Base-by-base conservation (phyloP, 2,329 filamentous ascomycete species). In the Alternaria angustiovoidea region DNA sequence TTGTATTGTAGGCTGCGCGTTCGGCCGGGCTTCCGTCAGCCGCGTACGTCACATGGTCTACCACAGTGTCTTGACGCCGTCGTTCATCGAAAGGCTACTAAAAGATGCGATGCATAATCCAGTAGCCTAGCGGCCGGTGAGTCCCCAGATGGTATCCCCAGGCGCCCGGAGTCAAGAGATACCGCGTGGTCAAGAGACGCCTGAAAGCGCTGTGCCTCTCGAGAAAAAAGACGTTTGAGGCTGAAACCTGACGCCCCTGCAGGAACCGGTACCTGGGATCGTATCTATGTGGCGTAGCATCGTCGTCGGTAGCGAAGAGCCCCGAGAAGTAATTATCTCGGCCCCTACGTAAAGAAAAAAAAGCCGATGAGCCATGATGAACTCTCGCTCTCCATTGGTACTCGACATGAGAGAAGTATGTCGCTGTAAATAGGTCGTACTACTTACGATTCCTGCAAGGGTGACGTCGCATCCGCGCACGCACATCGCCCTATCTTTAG, bases 141-240 rank as follows among this genome's bases (percentile, higher is more conserved):
- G 20, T 24, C 20, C 24, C 32, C 32, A 24, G 20, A 36, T 38
- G 32, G 14, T 49, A 22, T 49, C 39, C 43, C 46, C 39, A 57
- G 28, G 16, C 47, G 47, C 54, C 39, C 30, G 42, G 52, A 54
- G 22, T 32, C 30, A 46, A 34, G 32, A 32, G 9, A 39, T 26
- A 20, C 32, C 42, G 39, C 39, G 20, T 24, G 20, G 20, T 42
- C 34, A 43, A 24, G 26, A 24, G 20, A 32, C 16, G 54, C 22
- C 20, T 51, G 28, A 41, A 20, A n/a, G 38, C 16, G 36, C 22
- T 54, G 42, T 42, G 46, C 30, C 46, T 38, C 11, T 49, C 14
- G 14, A 38, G 24, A 48, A 46, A 38, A 48, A 46, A 60, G 38
- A 51, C 53, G 57, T 60, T 51, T 60, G 57, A 56, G 53, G 46